Conservation (phyloP, 2,329 filamentous ascomycete species). For the Microsporum audouinii region DNA sequence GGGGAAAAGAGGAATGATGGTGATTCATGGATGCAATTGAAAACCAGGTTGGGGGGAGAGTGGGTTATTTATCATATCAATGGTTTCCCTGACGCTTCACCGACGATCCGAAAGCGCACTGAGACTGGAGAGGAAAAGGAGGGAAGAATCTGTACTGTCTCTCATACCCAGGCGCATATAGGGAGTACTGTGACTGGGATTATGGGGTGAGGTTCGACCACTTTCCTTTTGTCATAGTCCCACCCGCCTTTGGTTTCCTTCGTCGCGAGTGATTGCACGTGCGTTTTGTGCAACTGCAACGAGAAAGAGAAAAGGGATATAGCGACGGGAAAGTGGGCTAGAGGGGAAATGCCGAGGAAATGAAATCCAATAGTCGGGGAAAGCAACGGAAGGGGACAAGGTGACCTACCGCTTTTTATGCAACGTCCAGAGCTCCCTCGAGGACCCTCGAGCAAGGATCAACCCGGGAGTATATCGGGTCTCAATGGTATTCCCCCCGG, state of each 20-base stretch:
- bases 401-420: conserved; percentile 1
- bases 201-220: neutral
- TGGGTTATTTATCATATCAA: neutral
- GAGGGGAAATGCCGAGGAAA: neutral
- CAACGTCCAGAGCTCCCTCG: neutral
- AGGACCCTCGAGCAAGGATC: neutral
- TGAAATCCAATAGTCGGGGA: neutral
- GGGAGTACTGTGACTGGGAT: neutral
- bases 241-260: neutral
- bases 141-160: neutral
- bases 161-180: neutral
- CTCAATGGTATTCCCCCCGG: neutral
- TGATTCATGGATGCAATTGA: neutral
- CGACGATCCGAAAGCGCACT: neutral
- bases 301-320: neutral
- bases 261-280: conserved; percentile 2
- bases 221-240: conserved; percentile 2
- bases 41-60: neutral
- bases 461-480: conserved; percentile 1
- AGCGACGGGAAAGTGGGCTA: neutral
- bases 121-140: neutral
- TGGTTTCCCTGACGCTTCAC: neutral
- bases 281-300: conserved; percentile 3
- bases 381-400: neutral
- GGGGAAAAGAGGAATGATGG: neutral